Conservation (phyloP, 352 stramenopile genomes). For the Globisporangium paroecandrum region DNA sequence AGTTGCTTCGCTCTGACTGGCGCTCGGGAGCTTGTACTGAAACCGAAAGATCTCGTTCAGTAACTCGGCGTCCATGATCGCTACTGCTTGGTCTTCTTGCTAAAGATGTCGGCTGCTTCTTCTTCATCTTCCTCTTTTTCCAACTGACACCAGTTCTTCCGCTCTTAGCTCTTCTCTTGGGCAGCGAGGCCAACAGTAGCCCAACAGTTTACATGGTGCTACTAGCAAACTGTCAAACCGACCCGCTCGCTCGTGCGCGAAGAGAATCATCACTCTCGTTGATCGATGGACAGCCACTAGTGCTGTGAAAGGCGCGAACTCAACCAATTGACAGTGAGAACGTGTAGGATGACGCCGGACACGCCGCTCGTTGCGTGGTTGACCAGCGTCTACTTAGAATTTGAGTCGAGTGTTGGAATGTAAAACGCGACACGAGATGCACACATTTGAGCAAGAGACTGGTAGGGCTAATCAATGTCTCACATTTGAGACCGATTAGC, state of each 20-base stretch:
- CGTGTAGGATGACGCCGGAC: background rate
- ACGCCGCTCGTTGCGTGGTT: no score
- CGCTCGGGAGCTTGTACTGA: background rate
- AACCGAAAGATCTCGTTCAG: background rate
- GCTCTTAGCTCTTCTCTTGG: background rate
- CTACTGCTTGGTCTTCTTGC: background rate
- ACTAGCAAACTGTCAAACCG: background rate
- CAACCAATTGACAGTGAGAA: background rate
- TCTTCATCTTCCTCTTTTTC: background rate
- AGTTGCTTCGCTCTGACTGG: background rate
- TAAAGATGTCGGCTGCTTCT: background rate
- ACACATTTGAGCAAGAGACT: background rate
- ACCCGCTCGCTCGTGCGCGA: background rate
- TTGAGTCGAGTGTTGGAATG: background rate
- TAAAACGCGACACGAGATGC: background rate
- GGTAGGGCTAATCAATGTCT: background rate
- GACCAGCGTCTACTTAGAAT: no score
- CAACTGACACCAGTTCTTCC: background rate
- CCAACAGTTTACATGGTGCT: background rate
- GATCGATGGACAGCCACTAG: slow-evolving; percentile 46
- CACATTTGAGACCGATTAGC: background rate
- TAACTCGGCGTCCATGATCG: background rate
- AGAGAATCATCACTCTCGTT: slow-evolving; percentile 14
- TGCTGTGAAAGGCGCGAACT: no score
- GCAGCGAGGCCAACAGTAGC: background rate